Evolutionary conservation across 1,139 yeast genomes (phyloP), one percentile per base, ranked within the genome.

Genomic region (Geotrichum restrictum): DNA sequence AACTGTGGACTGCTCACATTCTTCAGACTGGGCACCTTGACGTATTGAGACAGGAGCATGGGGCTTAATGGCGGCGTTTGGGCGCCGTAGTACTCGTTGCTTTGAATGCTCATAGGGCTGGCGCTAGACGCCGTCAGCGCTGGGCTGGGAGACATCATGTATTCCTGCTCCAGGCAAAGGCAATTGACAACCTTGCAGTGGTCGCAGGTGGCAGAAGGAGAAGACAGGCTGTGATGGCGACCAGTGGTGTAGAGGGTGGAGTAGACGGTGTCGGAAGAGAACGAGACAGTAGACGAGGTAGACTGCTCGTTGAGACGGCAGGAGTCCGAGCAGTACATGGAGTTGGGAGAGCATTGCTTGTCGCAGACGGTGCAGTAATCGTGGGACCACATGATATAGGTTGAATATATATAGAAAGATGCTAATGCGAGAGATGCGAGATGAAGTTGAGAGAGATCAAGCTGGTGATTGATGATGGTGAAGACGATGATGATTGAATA

Each of bases 331-430:
- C 75, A 72, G 67, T 58, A 53, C 56, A 53, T 53, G 19, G 56
- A 41, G 29, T 51, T 51, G 21, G 56, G 56, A 38, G 52, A 43
- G 56, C 56, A 53, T 58, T 70, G 73, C 60, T 71, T 72, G 61
- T 72, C 74, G 64, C 75, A 72, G 46, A 72, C 74, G 47, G 72
- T 66, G 66, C 75, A 72, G 57, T 60, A 72, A 59, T 72, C 75
- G 56, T 66, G 71, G 37, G 70, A 59, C 74, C 75, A 72, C 67
- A 67, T 69, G 43, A 48, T 56, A 27, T 40, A 50, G 51, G 41
- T 42, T 24, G 44, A 43, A 51, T 46, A 34, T 36, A n/a, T n/a
- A n/a, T n/a, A n/a, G 33, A 24, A 31, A 36, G 42, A 18, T 40
- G 42, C 19, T 21, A 44, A 24, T 24, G 29, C 29, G 5, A n/a